Percentiles rank a stretch among this genome's conserved stretches.
phyloP scores from a whole-genome alignment of 768 basidiomycete genomes.

The Collybia mongolica region DNA sequence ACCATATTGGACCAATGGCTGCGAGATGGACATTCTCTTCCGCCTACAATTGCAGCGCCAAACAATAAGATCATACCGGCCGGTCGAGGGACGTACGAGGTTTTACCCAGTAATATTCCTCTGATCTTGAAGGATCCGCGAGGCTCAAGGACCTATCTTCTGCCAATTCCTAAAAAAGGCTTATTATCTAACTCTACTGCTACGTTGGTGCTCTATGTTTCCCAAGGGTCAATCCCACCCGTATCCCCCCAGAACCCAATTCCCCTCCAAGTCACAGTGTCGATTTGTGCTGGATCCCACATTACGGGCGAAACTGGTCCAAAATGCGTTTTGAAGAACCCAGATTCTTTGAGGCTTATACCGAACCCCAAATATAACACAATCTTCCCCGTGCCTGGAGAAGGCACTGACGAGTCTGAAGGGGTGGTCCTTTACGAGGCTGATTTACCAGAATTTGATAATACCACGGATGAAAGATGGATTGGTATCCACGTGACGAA shows the following conservation, averaged over 20 bases:
- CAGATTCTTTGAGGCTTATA: slow-evolving; percentile 55
- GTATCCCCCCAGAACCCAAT: slow-evolving; percentile 49
- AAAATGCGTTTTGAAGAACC: slow-evolving; percentile 39
- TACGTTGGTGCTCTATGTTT: slow-evolving; percentile 57
- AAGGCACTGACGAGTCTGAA: slow-evolving; percentile 75
- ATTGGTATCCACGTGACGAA: slow-evolving; percentile 54
- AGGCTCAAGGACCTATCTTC: slow-evolving; percentile 44
- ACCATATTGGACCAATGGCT: slow-evolving; percentile 65
- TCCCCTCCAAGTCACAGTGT: slow-evolving; percentile 46
- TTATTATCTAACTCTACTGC: slow-evolving; percentile 7
- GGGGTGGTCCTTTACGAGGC: slow-evolving; percentile 67
- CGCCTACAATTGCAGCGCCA: slow-evolving; percentile 18
- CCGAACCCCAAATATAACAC: slow-evolving; percentile 54
- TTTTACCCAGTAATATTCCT: slow-evolving; percentile 31
- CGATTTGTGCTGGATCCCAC: slow-evolving; percentile 35
- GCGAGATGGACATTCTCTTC: slow-evolving; percentile 54
- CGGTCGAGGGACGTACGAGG: slow-evolving; percentile 29
- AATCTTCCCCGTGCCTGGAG: slow-evolving; percentile 63
- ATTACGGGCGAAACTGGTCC: slow-evolving; percentile 16
- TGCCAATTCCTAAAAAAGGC: slow-evolving; percentile 38
- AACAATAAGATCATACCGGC: slow-evolving; percentile 15
- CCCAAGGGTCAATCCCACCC: slow-evolving; percentile 51
- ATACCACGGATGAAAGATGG: slow-evolving; percentile 25
- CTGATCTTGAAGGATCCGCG: slow-evolving; percentile 45
- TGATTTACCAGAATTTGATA: slow-evolving; percentile 24